Conservation (phyloP, 352 stramenopile species). For the Phytophthora ramorum region DNA sequence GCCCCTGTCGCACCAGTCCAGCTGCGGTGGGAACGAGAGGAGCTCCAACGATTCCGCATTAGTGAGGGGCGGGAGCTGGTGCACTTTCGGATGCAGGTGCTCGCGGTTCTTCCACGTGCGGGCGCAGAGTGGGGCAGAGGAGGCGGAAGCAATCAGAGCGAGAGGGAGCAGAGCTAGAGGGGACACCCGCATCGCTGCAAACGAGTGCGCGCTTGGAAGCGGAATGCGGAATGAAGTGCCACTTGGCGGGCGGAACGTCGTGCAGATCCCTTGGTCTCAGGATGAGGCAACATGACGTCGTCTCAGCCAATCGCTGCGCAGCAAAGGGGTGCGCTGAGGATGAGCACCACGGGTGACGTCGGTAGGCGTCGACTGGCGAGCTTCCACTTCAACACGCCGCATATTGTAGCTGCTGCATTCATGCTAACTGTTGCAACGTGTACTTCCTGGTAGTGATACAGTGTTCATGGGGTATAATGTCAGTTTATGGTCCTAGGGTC, state of each 20-base stretch:
- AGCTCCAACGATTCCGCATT: conserved; percentile 50
- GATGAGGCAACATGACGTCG: background rate
- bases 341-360: too few species aligned
- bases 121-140: background rate
- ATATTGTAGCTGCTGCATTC: too few species aligned
- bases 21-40: conserved; percentile 58
- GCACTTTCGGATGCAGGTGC: conserved; percentile 61
- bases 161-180: background rate
- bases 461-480: too few species aligned
- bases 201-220: too few species aligned
- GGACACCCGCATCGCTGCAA: background rate
- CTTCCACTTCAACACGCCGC: too few species aligned
- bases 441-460: too few species aligned
- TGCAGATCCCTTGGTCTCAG: background rate
- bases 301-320: too few species aligned
- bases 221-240: background rate
- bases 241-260: background rate
- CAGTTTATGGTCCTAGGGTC: too few species aligned
- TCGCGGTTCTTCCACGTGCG: conserved; percentile 58
- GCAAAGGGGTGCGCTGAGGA: too few species aligned
- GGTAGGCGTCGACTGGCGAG: too few species aligned
- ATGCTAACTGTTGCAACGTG: too few species aligned
- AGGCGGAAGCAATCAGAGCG: background rate
- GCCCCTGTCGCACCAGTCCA: conserved; percentile 91
- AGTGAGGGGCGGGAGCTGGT: conserved; percentile 45